Percentiles rank a stretch among this genome's conserved stretches.
These are phyloP conservation scores for Vaccinium macrocarpon DNA, from an alignment of 148 eudicot genomes.

Conservation along the genomic window DNA sequence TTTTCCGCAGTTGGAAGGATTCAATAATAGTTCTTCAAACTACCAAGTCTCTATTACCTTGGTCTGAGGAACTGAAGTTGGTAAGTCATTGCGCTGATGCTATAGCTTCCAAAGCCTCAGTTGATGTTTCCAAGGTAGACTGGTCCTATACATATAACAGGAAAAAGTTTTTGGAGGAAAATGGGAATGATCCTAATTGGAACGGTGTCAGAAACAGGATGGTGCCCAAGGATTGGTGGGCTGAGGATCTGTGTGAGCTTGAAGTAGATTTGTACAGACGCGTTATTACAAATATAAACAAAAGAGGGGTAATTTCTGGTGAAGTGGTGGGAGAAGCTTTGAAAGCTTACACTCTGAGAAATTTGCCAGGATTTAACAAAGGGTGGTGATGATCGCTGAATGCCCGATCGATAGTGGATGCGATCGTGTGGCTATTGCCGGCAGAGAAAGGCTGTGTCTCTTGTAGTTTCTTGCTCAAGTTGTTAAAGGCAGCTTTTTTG, in stretches of 20 bases:
- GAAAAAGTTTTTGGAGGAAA: conserved; percentile 67
- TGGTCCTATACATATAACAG: conserved; percentile 91
- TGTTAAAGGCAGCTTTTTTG: conserved; percentile 61
- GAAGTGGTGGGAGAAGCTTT: conserved; percentile 90
- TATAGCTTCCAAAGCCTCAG: conserved; percentile 74
- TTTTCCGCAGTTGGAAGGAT: conserved; percentile 92
- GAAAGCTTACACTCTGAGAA: conserved; percentile 66
- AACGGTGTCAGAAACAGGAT: conserved; percentile 48
- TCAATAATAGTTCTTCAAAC: conserved; percentile 83
- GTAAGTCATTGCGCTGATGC: conserved; percentile 60
- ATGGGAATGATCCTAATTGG: conserved; percentile 41
- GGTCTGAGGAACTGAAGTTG: conserved; percentile 75
- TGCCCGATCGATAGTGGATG: conserved; percentile 47
- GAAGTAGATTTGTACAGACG: conserved; percentile 62
- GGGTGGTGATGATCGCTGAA: conserved; percentile 40
- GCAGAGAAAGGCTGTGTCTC: conserved; percentile 72
- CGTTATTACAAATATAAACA: conserved; percentile 53
- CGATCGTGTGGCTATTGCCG: conserved; percentile 67
- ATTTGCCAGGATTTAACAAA: conserved; percentile 67
- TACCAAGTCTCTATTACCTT: conserved; percentile 57
- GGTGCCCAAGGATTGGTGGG: conserved; percentile 96
- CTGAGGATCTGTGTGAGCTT: conserved; percentile 88
- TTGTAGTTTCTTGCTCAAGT: conserved; percentile 78
- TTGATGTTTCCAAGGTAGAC: conserved; percentile 69
- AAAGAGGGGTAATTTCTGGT: conserved; percentile 40